Conservation (phyloP, 257 asterid species). For the Gentiana dahurica region DNA sequence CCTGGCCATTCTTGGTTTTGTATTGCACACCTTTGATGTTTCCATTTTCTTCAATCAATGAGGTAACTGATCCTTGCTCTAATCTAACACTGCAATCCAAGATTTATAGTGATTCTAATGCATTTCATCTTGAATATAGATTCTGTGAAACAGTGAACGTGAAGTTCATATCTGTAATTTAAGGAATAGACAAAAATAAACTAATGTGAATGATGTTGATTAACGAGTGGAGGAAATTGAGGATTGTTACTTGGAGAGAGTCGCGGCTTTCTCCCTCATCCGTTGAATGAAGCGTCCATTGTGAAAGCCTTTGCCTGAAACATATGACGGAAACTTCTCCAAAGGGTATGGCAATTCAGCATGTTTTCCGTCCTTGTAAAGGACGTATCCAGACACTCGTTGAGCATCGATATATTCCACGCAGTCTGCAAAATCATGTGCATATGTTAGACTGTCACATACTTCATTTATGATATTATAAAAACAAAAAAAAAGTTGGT, state of each 20-base stretch:
- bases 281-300: conserved; percentile 73
- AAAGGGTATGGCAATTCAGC: conserved; percentile 57
- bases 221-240: neutral
- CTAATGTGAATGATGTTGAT: too few species aligned
- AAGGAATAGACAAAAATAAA: too few species aligned
- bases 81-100: conserved; percentile 40
- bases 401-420: conserved; percentile 60
- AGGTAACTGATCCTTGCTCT: conserved; percentile 74
- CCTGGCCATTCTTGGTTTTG: conserved; percentile 58
- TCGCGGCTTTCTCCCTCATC: conserved; percentile 73
- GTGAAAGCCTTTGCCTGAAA: conserved; percentile 75
- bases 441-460: too few species aligned
- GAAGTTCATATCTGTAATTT: neutral
- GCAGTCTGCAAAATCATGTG: conserved; percentile 41
- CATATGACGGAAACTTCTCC: conserved; percentile 50
- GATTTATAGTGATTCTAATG: too few species aligned
- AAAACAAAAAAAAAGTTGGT: too few species aligned
- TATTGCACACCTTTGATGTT: conserved; percentile 61
- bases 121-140: neutral
- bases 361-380: conserved; percentile 59
- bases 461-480: too few species aligned
- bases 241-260: conserved; percentile 53
- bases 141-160: neutral
- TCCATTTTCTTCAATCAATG: conserved; percentile 62
- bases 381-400: conserved; percentile 57